A percentile compares a stretch with the other conserved stretches of the same genome.
Evolutionary conservation across 1,139 yeast species (phyloP).

Genomic region (Yamadazyma trypodendri): DNA sequence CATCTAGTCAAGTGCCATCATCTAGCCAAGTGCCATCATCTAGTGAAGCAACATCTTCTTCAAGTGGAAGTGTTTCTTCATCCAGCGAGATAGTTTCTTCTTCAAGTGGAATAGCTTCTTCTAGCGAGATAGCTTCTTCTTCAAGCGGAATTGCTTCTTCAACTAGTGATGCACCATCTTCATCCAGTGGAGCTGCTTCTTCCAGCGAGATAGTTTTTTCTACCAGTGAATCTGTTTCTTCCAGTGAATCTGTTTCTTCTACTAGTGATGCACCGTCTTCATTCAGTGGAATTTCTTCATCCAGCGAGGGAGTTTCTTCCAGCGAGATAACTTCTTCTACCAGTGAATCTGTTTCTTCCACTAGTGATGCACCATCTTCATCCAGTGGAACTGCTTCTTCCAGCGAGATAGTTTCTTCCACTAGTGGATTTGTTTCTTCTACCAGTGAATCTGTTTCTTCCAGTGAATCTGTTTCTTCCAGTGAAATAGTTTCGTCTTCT

Average conservation of each 20-base stretch:
- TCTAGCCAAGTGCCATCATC: neutral
- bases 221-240: neutral
- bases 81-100: neutral
- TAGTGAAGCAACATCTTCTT: neutral
- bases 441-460: neutral
- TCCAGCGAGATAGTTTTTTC: slow-evolving; percentile 5
- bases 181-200: slow-evolving; percentile 2
- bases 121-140: neutral
- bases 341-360: neutral
- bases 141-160: slow-evolving; percentile 6
- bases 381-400: slow-evolving; percentile 6
- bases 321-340: neutral
- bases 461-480: neutral
- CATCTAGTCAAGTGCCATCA: slow-evolving; percentile 8
- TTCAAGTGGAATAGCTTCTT: neutral
- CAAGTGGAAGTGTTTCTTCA: neutral
- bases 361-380: slow-evolving; percentile 6
- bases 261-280: neutral
- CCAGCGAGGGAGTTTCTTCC: neutral
- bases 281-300: neutral
- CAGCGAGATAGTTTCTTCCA: slow-evolving; percentile 7
- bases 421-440: slow-evolving; percentile 5
- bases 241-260: neutral
- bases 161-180: slow-evolving; percentile 3
- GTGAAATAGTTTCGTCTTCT: slow-evolving; percentile 1